Evolutionary conservation across 1,139 yeast genomes (phyloP).

Genomic region (Nakaseomyces glabratus): DNA sequence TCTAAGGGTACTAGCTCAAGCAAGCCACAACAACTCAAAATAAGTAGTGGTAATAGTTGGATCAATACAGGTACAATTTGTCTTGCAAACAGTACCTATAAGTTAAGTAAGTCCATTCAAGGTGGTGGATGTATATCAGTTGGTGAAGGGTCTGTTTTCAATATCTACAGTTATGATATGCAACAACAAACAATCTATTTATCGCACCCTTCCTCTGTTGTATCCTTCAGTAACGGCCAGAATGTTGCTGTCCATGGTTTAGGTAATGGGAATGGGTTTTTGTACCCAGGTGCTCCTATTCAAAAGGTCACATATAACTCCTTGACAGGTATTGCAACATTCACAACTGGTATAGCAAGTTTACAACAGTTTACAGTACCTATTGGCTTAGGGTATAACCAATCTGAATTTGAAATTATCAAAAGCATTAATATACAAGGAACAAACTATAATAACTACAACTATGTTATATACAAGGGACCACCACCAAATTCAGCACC

Average conservation of each 20-base stretch:
- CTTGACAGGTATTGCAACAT: neutral
- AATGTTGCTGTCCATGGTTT: slow-evolving; percentile 2
- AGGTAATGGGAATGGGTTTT: slow-evolving; percentile 3
- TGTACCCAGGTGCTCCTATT: neutral
- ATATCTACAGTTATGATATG: neutral
- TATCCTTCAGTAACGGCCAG: neutral
- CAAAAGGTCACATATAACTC: neutral
- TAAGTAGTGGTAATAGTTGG: neutral
- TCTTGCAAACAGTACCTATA: slow-evolving; percentile 1
- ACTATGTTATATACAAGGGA: neutral
- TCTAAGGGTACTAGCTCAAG: neutral
- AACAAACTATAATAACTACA: neutral
- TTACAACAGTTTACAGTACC: neutral
- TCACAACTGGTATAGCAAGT: neutral
- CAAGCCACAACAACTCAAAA: neutral
- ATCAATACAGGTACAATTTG: slow-evolving; percentile 5
- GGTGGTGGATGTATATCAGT: slow-evolving; percentile 5
- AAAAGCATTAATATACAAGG: neutral
- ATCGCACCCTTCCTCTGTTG: neutral
- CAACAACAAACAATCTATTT: neutral
- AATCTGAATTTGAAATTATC: neutral
- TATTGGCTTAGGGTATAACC: slow-evolving; percentile 1
- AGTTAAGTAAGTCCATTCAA: neutral
- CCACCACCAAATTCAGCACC: neutral
- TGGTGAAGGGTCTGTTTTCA: neutral